Evolutionary conservation across 179 eudicot genomes (phyloP).

Genomic region (Amaranthus tricolor): DNA sequence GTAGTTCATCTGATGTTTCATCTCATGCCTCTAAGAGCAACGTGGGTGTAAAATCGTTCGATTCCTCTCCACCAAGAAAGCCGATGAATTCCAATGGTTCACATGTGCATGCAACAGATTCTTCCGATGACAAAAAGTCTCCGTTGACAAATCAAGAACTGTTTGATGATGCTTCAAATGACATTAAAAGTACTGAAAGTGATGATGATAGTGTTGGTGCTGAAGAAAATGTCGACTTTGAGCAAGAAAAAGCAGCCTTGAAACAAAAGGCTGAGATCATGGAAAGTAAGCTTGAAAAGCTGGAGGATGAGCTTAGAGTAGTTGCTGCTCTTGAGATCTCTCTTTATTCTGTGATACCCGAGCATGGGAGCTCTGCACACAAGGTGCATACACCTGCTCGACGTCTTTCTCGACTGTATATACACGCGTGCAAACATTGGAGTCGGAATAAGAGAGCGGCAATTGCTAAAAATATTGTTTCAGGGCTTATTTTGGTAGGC

Average conservation of each 20-base stretch:
- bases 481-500: conserved; percentile 83
- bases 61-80: conserved; percentile 32
- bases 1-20: conserved; percentile 26
- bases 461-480: conserved; percentile 64
- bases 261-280: conserved; percentile 49
- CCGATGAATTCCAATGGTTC: conserved; percentile 30
- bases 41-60: conserved; percentile 26
- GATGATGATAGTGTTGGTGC: conserved; percentile 15
- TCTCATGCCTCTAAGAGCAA: conserved; percentile 31
- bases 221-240: conserved; percentile 24
- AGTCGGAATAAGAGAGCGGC: conserved; percentile 62
- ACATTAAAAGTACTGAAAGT: conserved; percentile 17
- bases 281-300: conserved; percentile 65
- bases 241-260: conserved; percentile 35
- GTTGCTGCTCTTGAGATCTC: conserved; percentile 93
- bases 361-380: conserved; percentile 90
- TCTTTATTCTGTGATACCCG: conserved; percentile 77
- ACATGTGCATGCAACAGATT: conserved; percentile 30
- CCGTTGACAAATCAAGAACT: conserved; percentile 43
- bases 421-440: conserved; percentile 84
- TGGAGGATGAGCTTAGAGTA: conserved; percentile 85
- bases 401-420: conserved; percentile 79
- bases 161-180: conserved; percentile 32
- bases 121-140: conserved; percentile 30
- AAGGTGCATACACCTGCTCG: conserved; percentile 93